Percentiles rank a stretch among this genome's conserved stretches.
Conservation (phyloP, 192 early-diverging fungal genomes). For the Backusella psychrophila region DNA sequence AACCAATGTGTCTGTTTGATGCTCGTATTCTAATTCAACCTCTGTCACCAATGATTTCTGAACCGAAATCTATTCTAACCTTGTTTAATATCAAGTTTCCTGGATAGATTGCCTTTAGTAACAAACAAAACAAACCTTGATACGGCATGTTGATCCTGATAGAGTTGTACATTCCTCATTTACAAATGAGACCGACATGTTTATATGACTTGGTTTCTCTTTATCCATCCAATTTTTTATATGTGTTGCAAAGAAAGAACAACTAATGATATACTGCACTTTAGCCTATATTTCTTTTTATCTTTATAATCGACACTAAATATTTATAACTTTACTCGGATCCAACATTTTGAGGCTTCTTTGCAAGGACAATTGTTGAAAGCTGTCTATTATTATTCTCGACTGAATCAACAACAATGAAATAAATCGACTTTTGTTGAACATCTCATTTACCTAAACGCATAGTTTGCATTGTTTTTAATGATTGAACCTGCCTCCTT, state of each 20-base stretch:
- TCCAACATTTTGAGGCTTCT: background rate
- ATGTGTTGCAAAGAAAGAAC: background rate
- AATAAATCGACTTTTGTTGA: background rate
- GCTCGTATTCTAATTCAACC: slow-evolving; percentile 17
- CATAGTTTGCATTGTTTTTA: slow-evolving; percentile 16
- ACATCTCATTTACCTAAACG: slow-evolving; percentile 2
- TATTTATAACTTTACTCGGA: background rate
- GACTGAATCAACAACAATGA: background rate
- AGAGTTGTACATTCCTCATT: slow-evolving; percentile 7
- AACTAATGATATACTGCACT: background rate
- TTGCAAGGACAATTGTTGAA: slow-evolving; percentile 11
- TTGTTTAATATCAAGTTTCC: background rate
- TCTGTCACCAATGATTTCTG: slow-evolving; percentile 12
- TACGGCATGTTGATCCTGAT: slow-evolving; percentile 14
- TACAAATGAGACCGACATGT: background rate
- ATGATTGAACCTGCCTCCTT: slow-evolving; percentile 14
- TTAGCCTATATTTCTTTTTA: background rate
- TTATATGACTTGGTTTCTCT: slow-evolving; percentile 6
- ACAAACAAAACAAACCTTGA: slow-evolving; percentile 4
- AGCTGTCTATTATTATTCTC: background rate
- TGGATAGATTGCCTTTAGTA: background rate
- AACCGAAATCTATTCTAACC: background rate
- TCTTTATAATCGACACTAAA: background rate
- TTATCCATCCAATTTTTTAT: slow-evolving; percentile 14
- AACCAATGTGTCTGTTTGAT: background rate